phyloP scores from a whole-genome alignment of 257 asterid species.

The Solanum paucissectum region DNA sequence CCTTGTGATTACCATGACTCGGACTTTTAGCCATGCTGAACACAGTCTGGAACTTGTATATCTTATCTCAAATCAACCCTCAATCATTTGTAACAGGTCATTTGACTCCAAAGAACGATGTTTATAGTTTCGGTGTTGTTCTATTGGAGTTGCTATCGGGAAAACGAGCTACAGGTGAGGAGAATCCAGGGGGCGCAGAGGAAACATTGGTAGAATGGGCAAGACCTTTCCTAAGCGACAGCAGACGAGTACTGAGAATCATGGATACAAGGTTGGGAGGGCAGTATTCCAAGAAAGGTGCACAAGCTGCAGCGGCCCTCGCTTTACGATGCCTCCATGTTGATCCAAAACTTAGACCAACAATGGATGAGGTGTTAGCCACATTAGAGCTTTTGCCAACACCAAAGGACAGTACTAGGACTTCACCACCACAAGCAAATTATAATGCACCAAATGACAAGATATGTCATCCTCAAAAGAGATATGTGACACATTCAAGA shows the following conservation, averaged over 20 bases:
- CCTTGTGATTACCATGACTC: background rate
- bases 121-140: constrained; percentile 37
- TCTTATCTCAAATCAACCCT: background rate
- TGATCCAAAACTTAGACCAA: constrained; percentile 44
- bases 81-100: constrained; percentile 14
- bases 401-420: constrained; percentile 8
- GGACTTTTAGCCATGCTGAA: background rate
- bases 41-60: background rate
- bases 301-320: constrained; percentile 41
- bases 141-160: constrained; percentile 29
- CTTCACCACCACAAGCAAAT: constrained; percentile 2
- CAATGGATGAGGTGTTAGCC: constrained; percentile 36
- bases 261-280: constrained; percentile 67
- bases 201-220: constrained; percentile 65
- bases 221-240: constrained; percentile 39
- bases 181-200: constrained; percentile 36
- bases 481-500: background rate
- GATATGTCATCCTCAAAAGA: background rate
- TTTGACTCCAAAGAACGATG: constrained; percentile 38
- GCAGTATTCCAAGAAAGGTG: constrained; percentile 46
- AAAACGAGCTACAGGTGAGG: constrained; percentile 48
- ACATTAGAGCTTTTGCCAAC: constrained; percentile 24
- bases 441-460: background rate
- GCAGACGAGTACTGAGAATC: constrained; percentile 41
- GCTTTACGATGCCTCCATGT: constrained; percentile 36